phyloP scores from a whole-genome alignment of 2,329 filamentous ascomycete species.

The Massarina eburnea region DNA sequence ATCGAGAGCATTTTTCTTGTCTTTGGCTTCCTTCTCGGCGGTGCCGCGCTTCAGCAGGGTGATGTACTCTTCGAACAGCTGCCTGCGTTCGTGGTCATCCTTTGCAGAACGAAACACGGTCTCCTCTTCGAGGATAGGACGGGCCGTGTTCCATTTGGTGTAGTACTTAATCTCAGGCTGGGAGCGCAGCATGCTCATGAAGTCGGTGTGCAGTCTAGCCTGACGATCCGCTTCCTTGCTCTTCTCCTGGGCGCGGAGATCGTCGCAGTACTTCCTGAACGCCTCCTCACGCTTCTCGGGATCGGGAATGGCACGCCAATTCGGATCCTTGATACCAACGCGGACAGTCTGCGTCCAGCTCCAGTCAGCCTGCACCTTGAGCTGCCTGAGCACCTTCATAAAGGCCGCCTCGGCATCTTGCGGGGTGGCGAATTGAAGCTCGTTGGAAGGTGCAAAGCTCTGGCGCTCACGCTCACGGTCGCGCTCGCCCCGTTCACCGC shows the following conservation, averaged over 20 bases:
- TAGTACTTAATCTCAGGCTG: conserved; percentile 97
- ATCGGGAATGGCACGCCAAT: conserved; percentile 91
- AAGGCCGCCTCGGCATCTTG: conserved; percentile 95
- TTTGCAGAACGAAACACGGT: conserved; percentile 92
- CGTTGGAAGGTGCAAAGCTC: conserved; percentile 51
- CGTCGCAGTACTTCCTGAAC: conserved; percentile 93
- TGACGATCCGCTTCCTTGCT: conserved; percentile 91
- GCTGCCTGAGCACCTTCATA: conserved; percentile 81
- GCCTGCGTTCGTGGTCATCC: conserved; percentile 81
- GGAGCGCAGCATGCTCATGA: conserved; percentile 91
- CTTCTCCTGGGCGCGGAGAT: conserved; percentile 89
- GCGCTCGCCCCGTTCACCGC: conserved; percentile 45
- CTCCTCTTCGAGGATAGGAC: conserved; percentile 91
- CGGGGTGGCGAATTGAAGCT: conserved; percentile 53
- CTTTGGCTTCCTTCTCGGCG: conserved; percentile 70
- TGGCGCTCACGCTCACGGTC: conserved; percentile 38
- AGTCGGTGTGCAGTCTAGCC: conserved; percentile 88
- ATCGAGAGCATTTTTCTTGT: conserved; percentile 80
- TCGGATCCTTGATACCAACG: conserved; percentile 82
- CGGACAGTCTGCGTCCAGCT: conserved; percentile 89
- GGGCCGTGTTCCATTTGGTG: conserved; percentile 94
- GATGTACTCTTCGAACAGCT: conserved; percentile 93
- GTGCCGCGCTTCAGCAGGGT: conserved; percentile 79
- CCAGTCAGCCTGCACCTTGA: conserved; percentile 88
- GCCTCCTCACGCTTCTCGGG: conserved; percentile 86